Base-by-base conservation (phyloP, 192 early-diverging fungal species). In the Backusella mclennaniae region DNA sequence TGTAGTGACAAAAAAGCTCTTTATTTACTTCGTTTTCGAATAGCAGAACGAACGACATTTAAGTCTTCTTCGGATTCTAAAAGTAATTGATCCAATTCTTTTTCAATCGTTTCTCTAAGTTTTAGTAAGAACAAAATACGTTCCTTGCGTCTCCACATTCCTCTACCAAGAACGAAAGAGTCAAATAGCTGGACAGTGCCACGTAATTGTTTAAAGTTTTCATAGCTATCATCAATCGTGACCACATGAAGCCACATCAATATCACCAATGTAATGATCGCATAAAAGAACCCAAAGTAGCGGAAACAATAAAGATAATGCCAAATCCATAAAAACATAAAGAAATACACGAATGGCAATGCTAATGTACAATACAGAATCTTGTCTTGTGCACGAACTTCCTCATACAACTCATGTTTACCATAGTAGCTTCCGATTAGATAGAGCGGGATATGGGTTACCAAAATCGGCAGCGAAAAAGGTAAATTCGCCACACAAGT, bases 381-480 rank as follows among this genome's bases (percentile, higher is more conserved):
- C 72, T 85, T 85, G 76, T 83, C 79, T 67, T 85, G 84, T 14
- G 84, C 84, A 33, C 77, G 80, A 5, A 76, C 79, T 71, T 85
- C 84, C 49, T 84, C 82, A 53, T 81, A 85, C 21, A 76, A 77
- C 36, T 83, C 82, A 63, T 38, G 76, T 56, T 77, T 80, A 1
- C 74, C 84, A 6, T 79, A 77, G 42, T 75, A 44, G 49, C 75
- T 76, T n/a, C 82, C 84, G 56, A 76, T 68, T 19, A 85, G 36
- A 70, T 85, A 85, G 6, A 85, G 75, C 11, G 84, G 84, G 35
- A 80, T 49, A 52, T 85, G 82, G 6, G 76, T 78, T 33, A 79
- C 35, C 5, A 85, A 49, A 36, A 82, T 82, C 2, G 84, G 79
- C 31, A 85, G 56, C 35, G 83, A 85, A 26, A 85, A 70, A 21